Evolutionary conservation across 1,139 yeast species (phyloP).

Genomic region (Yamadazyma membranifaciens): DNA sequence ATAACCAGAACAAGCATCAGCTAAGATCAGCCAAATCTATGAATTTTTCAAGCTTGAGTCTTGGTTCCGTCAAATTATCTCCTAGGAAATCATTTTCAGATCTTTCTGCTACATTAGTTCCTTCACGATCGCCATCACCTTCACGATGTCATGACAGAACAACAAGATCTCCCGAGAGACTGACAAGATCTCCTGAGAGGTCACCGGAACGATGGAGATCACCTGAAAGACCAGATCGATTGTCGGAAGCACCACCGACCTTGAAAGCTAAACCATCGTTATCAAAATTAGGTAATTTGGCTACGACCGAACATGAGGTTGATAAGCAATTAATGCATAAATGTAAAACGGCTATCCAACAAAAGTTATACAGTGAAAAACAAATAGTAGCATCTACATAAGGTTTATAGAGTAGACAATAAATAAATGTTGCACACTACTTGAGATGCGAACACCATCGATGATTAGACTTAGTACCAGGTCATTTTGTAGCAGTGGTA

Average conservation of each 20-base stretch:
- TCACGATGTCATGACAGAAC: not conserved
- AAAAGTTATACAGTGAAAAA: slow-evolving; percentile 22
- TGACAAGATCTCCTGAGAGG: not conserved
- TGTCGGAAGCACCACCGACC: not conserved
- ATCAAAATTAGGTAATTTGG: not conserved
- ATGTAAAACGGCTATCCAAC: slow-evolving; percentile 26
- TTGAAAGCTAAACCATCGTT: not conserved
- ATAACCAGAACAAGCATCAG: too few species aligned
- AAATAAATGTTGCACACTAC: not conserved
- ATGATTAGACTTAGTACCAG: not conserved
- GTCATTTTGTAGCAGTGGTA: not conserved
- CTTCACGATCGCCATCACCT: slow-evolving; percentile 15
- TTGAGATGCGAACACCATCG: not conserved
- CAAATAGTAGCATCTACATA: not conserved
- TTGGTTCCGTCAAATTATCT: slow-evolving; percentile 9
- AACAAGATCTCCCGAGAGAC: not conserved
- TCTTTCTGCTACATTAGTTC: slow-evolving; percentile 5
- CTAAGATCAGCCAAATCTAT: slow-evolving; percentile 2
- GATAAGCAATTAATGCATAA: slow-evolving; percentile 24
- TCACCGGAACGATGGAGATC: not conserved
- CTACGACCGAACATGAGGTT: not conserved
- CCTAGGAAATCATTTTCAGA: slow-evolving; percentile 19
- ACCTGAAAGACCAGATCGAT: not conserved
- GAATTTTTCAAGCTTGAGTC: slow-evolving; percentile 1
- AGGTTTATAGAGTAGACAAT: not conserved